Conservation (phyloP, 164 flowering plant species). For the Magnolia changhungtana region DNA sequence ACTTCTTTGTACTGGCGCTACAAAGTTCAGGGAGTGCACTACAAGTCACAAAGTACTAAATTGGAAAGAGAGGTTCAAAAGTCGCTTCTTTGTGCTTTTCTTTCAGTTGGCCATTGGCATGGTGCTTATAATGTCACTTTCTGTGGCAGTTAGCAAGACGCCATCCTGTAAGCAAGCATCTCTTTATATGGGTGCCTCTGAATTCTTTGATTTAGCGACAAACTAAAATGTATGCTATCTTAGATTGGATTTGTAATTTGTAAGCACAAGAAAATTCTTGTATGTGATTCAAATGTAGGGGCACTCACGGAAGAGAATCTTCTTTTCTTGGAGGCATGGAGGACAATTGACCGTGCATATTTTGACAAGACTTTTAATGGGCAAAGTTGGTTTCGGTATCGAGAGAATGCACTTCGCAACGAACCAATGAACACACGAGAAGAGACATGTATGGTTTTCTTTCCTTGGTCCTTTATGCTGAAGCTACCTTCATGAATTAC, state of each 20-base stretch:
- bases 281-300: slow-evolving; percentile 36
- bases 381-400: slow-evolving; percentile 95
- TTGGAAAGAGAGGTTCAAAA: slow-evolving; percentile 32
- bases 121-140: slow-evolving; percentile 50
- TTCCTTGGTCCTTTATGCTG: slow-evolving; percentile 6
- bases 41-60: slow-evolving; percentile 19
- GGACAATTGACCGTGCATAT: slow-evolving; percentile 92
- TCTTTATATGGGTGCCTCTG: background rate
- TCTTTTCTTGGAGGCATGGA: slow-evolving; percentile 96
- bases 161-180: slow-evolving; percentile 64
- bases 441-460: slow-evolving; percentile 68
- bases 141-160: slow-evolving; percentile 38
- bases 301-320: slow-evolving; percentile 94
- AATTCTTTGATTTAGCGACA: background rate
- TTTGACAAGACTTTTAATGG: slow-evolving; percentile 91
- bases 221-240: background rate
- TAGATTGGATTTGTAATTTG: background rate
- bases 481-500: background rate
- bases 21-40: slow-evolving; percentile 19
- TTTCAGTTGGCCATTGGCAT: slow-evolving; percentile 40
- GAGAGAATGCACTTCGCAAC: slow-evolving; percentile 84
- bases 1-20: slow-evolving; percentile 13
- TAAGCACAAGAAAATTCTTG: background rate
- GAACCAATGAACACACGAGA: slow-evolving; percentile 93
- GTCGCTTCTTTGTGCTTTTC: slow-evolving; percentile 27